A percentile compares a stretch with the other conserved stretches of the same genome.
phyloP scores from a whole-genome alignment of 208 protist species.

The Trypanosoma avium region DNA sequence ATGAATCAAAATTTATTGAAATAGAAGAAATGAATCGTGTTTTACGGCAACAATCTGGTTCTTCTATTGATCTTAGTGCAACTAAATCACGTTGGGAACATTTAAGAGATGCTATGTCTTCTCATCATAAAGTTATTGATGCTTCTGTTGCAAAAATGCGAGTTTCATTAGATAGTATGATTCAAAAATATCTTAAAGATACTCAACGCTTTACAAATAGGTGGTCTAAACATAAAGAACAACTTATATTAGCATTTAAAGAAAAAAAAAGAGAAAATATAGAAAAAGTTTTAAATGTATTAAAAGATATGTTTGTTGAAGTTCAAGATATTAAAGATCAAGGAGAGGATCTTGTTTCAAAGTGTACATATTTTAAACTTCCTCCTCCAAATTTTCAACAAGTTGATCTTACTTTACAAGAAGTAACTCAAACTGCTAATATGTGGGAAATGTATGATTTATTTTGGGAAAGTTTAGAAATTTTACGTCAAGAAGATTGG shows the following conservation, averaged over 20 bases:
- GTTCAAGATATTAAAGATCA: constrained; percentile 72
- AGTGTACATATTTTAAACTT: constrained; percentile 93
- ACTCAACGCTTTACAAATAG: constrained; percentile 87
- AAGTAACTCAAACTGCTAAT: constrained; percentile 56
- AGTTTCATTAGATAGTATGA: constrained; percentile 78
- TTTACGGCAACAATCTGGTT: constrained; percentile 73
- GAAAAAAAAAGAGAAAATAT: constrained; percentile 61
- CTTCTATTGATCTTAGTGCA: constrained; percentile 70
- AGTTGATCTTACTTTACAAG: constrained; percentile 52
- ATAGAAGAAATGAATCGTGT: constrained; percentile 88
- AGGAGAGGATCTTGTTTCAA: constrained; percentile 66
- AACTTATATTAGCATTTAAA: constrained; percentile 59
- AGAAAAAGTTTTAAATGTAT: constrained; percentile 40
- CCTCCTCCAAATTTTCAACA: constrained; percentile 74
- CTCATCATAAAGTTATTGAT: constrained; percentile 91
- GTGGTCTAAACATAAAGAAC: constrained; percentile 89
- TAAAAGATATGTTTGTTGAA: constrained; percentile 88
- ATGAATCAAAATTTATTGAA: constrained; percentile 64
- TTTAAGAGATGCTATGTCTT: constrained; percentile 85
- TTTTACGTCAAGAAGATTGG: constrained; percentile 92
- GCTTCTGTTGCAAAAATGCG: constrained; percentile 88
- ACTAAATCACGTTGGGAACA: constrained; percentile 92
- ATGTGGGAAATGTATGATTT: constrained; percentile 90
- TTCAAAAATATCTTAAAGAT: constrained; percentile 87
- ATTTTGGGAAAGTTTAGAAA: constrained; percentile 71